Conservation (phyloP, 495 filamentous ascomycete species). For the Tuber microsphaerosporum region DNA sequence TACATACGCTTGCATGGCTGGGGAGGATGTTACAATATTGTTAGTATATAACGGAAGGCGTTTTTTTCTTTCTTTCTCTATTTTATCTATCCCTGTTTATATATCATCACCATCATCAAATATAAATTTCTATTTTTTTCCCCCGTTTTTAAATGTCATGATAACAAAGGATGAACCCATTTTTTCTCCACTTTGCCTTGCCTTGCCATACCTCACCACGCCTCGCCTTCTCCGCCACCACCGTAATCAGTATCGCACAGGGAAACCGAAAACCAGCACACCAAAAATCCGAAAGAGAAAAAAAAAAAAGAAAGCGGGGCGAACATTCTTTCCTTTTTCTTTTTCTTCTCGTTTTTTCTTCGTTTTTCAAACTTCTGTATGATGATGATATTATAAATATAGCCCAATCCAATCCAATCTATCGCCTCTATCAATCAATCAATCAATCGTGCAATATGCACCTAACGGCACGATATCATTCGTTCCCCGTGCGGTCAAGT, state of each 20-base stretch:
- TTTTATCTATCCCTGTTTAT: too few species aligned
- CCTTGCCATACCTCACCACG: neutral
- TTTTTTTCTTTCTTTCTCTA: constrained; percentile 12
- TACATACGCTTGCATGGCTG: constrained; percentile 3
- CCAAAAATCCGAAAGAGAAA: neutral
- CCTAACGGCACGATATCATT: neutral
- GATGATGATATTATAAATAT: neutral
- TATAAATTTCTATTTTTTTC: neutral
- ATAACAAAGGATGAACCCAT: neutral
- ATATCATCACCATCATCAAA: neutral
- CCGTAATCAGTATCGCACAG: neutral
- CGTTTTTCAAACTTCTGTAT: neutral
- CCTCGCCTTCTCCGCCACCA: neutral
- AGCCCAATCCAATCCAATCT: neutral
- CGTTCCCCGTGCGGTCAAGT: neutral
- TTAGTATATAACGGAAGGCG: constrained; percentile 26
- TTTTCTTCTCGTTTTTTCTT: neutral
- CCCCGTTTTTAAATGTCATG: neutral
- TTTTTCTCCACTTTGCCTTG: neutral
- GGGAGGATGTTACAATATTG: constrained; percentile 6
- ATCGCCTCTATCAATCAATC: neutral
- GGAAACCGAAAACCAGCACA: neutral
- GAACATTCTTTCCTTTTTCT: neutral
- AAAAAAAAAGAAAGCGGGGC: neutral
- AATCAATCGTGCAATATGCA: neutral